Base-by-base conservation (phyloP, 2,329 filamentous ascomycete species). In the Coniochaeta sp. region DNA sequence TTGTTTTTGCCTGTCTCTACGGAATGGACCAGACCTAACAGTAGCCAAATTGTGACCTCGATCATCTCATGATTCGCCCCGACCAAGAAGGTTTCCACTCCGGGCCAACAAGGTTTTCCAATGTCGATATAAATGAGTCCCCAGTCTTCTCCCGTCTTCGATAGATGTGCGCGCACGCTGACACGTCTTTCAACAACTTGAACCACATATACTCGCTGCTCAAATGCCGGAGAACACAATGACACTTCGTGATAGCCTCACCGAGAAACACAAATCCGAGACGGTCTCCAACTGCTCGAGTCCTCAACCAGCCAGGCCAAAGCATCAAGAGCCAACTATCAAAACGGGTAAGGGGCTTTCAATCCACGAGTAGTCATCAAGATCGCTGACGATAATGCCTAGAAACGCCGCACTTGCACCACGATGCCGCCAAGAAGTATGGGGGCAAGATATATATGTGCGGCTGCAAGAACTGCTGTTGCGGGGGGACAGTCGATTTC, bases 381-480 rank as follows among this genome's bases (percentile, higher is more conserved):
- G n/a, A n/a, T n/a, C n/a, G 14, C 42, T 47, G 19, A 47, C 19
- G 3, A 22, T 19, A 24, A 22, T 12, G 3, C 12, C 4, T 24
- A 47, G 42, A 47, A 2, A 24, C 42, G 8, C 6, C 3, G 19
- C 19, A n/a, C 47, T 2, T 3, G 24, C 14, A 52, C 24, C 19
- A 47, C 22, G 24, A 28, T 12, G 22, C 30, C 22, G 6, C 10
- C 47, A 28, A n/a, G 47, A 30, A 22, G 47, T n/a, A 5, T 24
- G 22, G 22, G 14, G 24, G 24, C 47, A 52, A 52, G 47, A 30
- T 14, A 3, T 60, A 65, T 50, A 56, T 61, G 3, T 65, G 64
- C 55, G 58, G 36, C 6, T 65, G 64, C 59, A 57, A 32, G 8
- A 52, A 54, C 9, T 65, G 63, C 54, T 22, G 1, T 6, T 55